Evolutionary conservation across 768 basidiomycete species (phyloP), one percentile per base, ranked within the genome.

Genomic region (Serendipita sp.): DNA sequence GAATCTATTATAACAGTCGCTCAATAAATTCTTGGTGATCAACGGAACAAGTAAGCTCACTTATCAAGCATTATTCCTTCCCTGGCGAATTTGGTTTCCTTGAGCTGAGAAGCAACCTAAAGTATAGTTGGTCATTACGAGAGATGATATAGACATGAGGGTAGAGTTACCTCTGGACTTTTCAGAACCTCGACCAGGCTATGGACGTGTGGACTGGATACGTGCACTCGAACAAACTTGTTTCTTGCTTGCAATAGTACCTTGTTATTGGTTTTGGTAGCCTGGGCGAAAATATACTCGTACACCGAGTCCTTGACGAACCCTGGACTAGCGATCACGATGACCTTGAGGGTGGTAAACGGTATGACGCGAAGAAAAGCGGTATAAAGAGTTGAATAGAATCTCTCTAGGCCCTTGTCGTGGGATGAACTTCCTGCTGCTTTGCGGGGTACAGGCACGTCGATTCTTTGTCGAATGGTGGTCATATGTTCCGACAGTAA

Each of bases 401-500:
- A 99, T 67, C 81, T 88, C 15, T 77, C 71, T 72, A 95, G 78
- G 0, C 91, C 94, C 79, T 94, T 96, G 71, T 99, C 96, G 68
- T 97, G 90, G 4, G 86, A 85, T 10, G 85, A 80, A 2, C 87
- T 82, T 1, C 91, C 88, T 8, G 92, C 80, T 46, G 82, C 83
- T 74, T 99, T 99, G 63, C 96, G 82, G 3, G 96, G 96, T 65
- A 98, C 86, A 0, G 88, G 78, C 0, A 92, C 82, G 18, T 91
- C 88, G 64, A 99, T 85, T 23, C 96, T 83, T 71, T 97, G 91
- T 3, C 91, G 78, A 38, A 99, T 85, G 34, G 94, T 78, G 1
- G 96, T 99, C 86, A 98, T 94, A 74, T 98, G 94, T 70, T 98
- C 87, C 1, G 94, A 97, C 13, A 99, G 79, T 35, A 99, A 75